Percentiles rank a stretch among this genome's conserved stretches.
Conservation (phyloP, 176 grass and related monocot species). For the Bolboschoenus planiculmis region DNA sequence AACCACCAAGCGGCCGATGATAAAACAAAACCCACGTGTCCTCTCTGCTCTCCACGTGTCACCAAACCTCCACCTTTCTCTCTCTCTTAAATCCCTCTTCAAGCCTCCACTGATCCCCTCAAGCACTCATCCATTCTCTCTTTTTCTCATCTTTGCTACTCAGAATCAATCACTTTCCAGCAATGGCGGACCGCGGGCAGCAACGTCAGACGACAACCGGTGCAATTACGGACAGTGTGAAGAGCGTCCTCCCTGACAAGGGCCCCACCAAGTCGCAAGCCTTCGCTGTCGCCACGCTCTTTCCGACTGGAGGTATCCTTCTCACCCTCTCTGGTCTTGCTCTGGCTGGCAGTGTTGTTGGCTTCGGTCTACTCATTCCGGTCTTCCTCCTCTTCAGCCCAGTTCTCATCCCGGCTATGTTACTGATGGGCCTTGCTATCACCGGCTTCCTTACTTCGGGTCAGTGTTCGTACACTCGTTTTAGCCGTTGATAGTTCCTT, state of each 20-base stretch:
- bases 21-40: background rate
- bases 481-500: background rate
- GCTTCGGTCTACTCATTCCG: background rate
- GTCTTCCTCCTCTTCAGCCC: conserved; percentile 6
- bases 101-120: background rate
- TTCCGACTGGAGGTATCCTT: background rate
- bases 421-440: background rate
- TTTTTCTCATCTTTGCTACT: background rate
- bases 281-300: background rate
- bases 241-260: background rate
- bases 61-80: background rate
- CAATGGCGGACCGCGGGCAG: conserved; percentile 2
- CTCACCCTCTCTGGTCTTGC: background rate
- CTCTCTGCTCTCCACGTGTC: background rate
- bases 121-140: background rate
- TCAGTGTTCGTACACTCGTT: background rate
- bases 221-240: background rate
- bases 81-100: no score
- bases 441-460: conserved; percentile 15
- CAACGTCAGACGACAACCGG: background rate
- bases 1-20: background rate
- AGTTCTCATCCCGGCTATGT: background rate
- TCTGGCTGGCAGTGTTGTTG: background rate
- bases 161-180: background rate
- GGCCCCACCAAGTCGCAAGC: background rate